Evolutionary conservation across 1,284 basidiomycete genomes (phyloP).

Genomic region (Mycena sp.): DNA sequence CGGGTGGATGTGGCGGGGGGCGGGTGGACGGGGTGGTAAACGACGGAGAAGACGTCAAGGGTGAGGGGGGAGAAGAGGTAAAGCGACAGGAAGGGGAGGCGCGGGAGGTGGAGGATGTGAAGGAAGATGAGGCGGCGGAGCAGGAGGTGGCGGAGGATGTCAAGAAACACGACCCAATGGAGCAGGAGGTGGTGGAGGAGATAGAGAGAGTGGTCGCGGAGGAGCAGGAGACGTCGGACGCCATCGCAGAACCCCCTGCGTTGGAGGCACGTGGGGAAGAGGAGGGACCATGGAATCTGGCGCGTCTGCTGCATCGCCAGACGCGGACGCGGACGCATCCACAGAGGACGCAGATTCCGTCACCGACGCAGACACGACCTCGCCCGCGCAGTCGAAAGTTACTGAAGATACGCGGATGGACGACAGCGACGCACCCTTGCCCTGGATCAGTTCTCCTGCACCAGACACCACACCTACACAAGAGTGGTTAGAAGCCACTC

Average conservation of each 20-base stretch:
- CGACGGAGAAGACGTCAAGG: background rate
- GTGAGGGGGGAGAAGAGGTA: background rate
- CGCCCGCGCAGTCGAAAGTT: too few relatives aligned
- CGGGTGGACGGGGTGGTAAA: background rate
- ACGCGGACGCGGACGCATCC: too few relatives aligned
- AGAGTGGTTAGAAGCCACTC: too few relatives aligned
- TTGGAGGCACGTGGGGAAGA: background rate
- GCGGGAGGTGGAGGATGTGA: background rate
- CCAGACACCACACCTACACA: too few relatives aligned
- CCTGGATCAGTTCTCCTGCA: too few relatives aligned
- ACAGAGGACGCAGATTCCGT: too few relatives aligned
- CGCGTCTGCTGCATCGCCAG: too few relatives aligned
- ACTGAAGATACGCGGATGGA: too few relatives aligned
- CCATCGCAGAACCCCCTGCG: background rate
- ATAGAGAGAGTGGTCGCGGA: background rate
- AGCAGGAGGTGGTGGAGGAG: background rate
- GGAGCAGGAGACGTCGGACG: background rate
- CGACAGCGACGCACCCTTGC: too few relatives aligned
- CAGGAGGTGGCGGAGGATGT: background rate
- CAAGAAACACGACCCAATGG: too few relatives aligned
- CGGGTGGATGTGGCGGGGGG: slow-evolving; percentile 1
- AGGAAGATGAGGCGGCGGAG: background rate
- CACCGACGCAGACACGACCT: too few relatives aligned
- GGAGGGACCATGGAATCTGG: too few relatives aligned
- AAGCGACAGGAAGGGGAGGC: background rate